phyloP scores from a whole-genome alignment of 1,284 basidiomycete species.

The Dichomitus squalens region DNA sequence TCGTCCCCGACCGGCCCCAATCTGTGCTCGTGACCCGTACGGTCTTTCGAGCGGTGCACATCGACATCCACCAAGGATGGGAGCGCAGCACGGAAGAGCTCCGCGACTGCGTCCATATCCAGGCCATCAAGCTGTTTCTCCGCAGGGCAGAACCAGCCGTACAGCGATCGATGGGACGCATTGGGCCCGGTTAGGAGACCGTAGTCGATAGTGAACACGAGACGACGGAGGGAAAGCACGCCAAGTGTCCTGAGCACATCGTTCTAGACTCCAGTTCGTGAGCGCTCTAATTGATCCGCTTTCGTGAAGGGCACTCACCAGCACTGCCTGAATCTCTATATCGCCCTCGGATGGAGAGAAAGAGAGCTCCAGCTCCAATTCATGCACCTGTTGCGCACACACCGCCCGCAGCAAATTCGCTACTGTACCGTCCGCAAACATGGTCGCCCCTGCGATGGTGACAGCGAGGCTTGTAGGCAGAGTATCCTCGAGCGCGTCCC shows the following conservation, averaged over 20 bases:
- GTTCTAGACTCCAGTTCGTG: background rate
- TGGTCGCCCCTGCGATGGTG: background rate
- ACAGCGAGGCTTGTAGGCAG: background rate
- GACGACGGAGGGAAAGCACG: background rate
- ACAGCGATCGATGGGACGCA: background rate
- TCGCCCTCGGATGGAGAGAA: slow-evolving; percentile 5
- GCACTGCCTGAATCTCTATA: background rate
- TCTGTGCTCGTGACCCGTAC: background rate
- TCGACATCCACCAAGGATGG: slow-evolving; percentile 1
- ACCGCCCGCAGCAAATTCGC: background rate
- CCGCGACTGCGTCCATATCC: background rate
- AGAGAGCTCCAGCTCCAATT: slow-evolving; percentile 8
- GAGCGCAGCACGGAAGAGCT: background rate
- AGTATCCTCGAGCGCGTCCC: background rate
- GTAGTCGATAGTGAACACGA: slow-evolving; percentile 10
- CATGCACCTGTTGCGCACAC: background rate
- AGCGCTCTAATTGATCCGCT: background rate
- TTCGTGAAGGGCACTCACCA: background rate
- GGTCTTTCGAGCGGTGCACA: background rate
- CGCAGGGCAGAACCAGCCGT: background rate
- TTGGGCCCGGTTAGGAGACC: background rate
- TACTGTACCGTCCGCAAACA: background rate
- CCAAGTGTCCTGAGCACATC: background rate
- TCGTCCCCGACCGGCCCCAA: background rate
- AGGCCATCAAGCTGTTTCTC: background rate